These are phyloP conservation scores for Phaseolus coccineus DNA, from an alignment of 331 rosid genomes.

Conservation along the genomic window DNA sequence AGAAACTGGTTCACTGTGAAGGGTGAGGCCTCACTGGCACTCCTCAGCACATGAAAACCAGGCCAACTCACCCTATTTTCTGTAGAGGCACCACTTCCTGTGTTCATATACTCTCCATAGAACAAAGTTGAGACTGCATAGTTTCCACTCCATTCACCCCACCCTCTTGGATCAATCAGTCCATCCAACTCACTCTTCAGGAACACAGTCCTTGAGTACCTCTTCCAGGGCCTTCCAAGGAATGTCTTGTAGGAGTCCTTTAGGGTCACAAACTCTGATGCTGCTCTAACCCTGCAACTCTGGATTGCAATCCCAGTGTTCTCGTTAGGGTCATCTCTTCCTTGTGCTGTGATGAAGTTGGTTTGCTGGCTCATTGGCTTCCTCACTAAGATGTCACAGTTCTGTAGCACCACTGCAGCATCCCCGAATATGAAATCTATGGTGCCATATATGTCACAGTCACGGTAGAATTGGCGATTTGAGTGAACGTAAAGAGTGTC, in stretches of 20 bases:
- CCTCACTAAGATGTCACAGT: slow-evolving; percentile 63
- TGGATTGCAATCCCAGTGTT: slow-evolving; percentile 55
- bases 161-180: slow-evolving; percentile 59
- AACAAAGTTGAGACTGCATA: slow-evolving; percentile 62
- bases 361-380: slow-evolving; percentile 56
- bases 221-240: slow-evolving; percentile 75
- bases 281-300: slow-evolving; percentile 43
- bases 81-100: slow-evolving; percentile 59
- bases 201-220: slow-evolving; percentile 66
- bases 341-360: slow-evolving; percentile 75
- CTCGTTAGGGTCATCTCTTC: slow-evolving; percentile 49
- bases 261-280: neutral
- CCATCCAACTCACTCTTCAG: slow-evolving; percentile 62
- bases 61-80: slow-evolving; percentile 69
- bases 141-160: slow-evolving; percentile 60
- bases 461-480: slow-evolving; percentile 73
- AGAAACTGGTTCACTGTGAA: slow-evolving; percentile 54
- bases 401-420: slow-evolving; percentile 57
- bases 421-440: slow-evolving; percentile 71
- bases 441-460: slow-evolving; percentile 65
- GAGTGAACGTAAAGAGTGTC: slow-evolving; percentile 72
- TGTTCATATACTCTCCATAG: slow-evolving; percentile 72
- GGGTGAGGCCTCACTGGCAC: slow-evolving; percentile 47
- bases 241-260: slow-evolving; percentile 40
- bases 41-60: slow-evolving; percentile 66